Evolutionary conservation across 1,284 basidiomycete species (phyloP), one percentile per base, ranked within the genome.

Genomic region (Salmacisia buchloeana): DNA sequence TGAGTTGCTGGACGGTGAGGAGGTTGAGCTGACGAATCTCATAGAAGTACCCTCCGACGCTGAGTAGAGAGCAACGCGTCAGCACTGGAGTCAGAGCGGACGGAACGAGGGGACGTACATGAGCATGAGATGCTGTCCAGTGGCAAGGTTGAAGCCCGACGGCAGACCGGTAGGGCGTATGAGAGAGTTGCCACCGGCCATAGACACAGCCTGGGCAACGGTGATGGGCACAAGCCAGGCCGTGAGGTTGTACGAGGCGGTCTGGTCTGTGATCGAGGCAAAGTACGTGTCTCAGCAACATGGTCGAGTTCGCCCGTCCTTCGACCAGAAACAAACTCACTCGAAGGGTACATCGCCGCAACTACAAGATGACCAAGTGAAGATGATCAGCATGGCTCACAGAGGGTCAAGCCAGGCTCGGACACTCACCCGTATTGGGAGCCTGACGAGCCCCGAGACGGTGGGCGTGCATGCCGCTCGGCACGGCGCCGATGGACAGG

Each of bases 161-260:
- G 49, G 49, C 2, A 54, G 29, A 12, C 49, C 29, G 15, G 49
- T 54, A 1, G 49, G 49, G 5, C 2, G 25, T 18, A 54, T 29
- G 1, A 54, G 29, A 33, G 49, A 0, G 6, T 54, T 54, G 29
- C 49, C 49, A n/a, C 49, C 49, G 27, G 49, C 49, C 49, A 54
- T 54, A 15, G 49, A 54, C 1, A 31, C 6, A 34, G 49, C 49
- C 21, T 54, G 49, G 2, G 49, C 49, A 31, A 9, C 2, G 18
- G 49, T 54, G 29, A 54, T 54, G 25, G 49, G 49, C 49, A 54
- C 49, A 2, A 54, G 49, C 49, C 49, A 54, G 3, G 49, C 25
- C 4, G 49, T 54, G 49, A 54, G 4, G 27, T 54, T 54, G 49
- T 31, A 54, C 15, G 49, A 29, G 25, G 27, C 27, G 6, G 49